Percentiles rank a stretch among this genome's conserved stretches.
Evolutionary conservation across 2,329 filamentous ascomycete genomes (phyloP).

Genomic region (Penicillium aurantiogriseum): DNA sequence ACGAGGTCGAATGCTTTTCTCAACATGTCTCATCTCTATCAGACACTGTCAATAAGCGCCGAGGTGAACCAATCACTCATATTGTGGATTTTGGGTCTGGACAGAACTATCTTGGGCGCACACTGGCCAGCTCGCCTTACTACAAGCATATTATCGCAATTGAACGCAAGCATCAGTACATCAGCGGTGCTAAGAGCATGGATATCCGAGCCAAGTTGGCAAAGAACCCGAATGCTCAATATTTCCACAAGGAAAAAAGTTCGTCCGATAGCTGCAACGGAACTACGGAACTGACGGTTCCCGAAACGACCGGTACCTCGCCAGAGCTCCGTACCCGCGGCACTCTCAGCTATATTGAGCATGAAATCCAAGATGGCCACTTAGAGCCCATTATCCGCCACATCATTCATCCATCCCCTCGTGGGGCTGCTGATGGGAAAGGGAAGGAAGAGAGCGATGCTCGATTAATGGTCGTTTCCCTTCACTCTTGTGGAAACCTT

Average conservation of each 20-base stretch:
- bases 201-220: constrained; percentile 77
- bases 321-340: constrained; percentile 25
- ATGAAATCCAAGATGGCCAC: constrained; percentile 43
- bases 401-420: constrained; percentile 24
- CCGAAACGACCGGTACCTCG: constrained; percentile 10
- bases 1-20: constrained; percentile 89
- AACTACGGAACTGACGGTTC: neutral
- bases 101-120: constrained; percentile 90
- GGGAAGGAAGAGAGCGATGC: constrained; percentile 19
- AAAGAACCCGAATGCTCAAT: constrained; percentile 67
- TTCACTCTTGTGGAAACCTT: constrained; percentile 95
- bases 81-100: constrained; percentile 95
- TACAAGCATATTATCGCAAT: constrained; percentile 85
- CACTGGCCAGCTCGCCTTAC: constrained; percentile 80
- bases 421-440: neutral
- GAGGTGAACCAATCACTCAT: constrained; percentile 64
- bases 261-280: constrained; percentile 22
- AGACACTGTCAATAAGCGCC: constrained; percentile 51
- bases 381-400: constrained; percentile 38
- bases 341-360: constrained; percentile 43
- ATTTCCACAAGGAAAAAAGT: constrained; percentile 77
- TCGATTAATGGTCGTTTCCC: constrained; percentile 81
- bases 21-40: constrained; percentile 72
- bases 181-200: constrained; percentile 76
- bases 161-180: constrained; percentile 82